Evolutionary conservation across 495 filamentous ascomycete species (phyloP).

Genomic region (Annulohypoxylon moriforme): DNA sequence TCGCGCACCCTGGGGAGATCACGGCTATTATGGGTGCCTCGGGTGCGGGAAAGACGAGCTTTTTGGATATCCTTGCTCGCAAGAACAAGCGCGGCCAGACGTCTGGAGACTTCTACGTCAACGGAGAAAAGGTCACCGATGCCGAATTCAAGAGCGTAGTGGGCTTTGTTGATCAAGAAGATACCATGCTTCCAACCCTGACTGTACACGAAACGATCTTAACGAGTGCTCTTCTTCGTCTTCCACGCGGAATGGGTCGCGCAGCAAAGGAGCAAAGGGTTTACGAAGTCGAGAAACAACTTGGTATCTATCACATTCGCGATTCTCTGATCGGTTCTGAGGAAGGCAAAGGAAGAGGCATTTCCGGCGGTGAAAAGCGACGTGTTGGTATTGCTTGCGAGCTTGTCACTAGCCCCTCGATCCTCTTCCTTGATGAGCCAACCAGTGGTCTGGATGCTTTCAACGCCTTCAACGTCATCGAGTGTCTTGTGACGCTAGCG

Average conservation of each 20-base stretch:
- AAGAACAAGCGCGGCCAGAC: conserved; percentile 94
- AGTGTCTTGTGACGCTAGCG: conserved; percentile 93
- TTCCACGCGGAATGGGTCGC: conserved; percentile 90
- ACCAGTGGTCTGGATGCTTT: conserved; percentile 95
- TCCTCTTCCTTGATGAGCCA: conserved; percentile 96
- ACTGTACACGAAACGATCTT: conserved; percentile 98
- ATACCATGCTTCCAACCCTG: conserved; percentile 95
- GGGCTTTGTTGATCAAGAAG: conserved; percentile 98
- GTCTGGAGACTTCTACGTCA: conserved; percentile 88
- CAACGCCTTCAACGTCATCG: conserved; percentile 97
- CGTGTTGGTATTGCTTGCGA: conserved; percentile 98
- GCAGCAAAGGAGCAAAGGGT: conserved; percentile 88
- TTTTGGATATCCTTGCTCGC: conserved; percentile 93
- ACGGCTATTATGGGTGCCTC: conserved; percentile 99
- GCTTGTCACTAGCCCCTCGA: conserved; percentile 95
- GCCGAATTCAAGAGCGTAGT: conserved; percentile 89
- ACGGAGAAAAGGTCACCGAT: conserved; percentile 89
- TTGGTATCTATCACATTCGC: conserved; percentile 91
- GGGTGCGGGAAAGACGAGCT: conserved; percentile 96
- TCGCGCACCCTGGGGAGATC: conserved; percentile 88
- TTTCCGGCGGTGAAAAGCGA: conserved; percentile 96
- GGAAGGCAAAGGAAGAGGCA: conserved; percentile 92
- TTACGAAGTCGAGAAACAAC: conserved; percentile 91
- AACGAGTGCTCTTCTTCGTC: conserved; percentile 88
- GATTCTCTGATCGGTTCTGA: conserved; percentile 98